Conservation (phyloP, 768 basidiomycete genomes). For the Tylopilus sp. region DNA sequence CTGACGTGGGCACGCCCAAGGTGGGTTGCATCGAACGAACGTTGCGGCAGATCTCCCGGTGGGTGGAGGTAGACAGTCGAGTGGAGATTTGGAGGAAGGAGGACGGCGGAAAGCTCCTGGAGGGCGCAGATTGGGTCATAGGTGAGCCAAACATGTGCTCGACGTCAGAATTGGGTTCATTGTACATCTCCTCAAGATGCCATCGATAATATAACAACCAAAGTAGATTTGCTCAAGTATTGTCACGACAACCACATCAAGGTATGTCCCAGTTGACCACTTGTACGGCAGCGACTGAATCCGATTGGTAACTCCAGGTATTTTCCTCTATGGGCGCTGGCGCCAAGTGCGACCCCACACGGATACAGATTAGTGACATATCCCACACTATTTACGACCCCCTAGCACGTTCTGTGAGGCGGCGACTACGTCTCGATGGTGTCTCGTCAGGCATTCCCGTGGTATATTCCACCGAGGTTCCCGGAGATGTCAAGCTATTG, state of each 20-base stretch:
- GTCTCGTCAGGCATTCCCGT: conserved; percentile 72
- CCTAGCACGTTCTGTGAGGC: conserved; percentile 85
- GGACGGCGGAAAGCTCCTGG: conserved; percentile 66
- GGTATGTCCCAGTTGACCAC: conserved; percentile 35
- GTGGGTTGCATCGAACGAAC: conserved; percentile 71
- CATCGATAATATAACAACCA: conserved; percentile 96
- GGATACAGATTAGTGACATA: conserved; percentile 94
- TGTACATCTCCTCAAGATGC: conserved; percentile 56
- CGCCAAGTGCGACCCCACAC: conserved; percentile 91
- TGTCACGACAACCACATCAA: conserved; percentile 80
- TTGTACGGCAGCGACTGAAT: neutral
- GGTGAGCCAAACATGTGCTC: conserved; percentile 43
- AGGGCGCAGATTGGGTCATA: conserved; percentile 92
- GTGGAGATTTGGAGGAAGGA: conserved; percentile 87
- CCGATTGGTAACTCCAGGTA: conserved; percentile 49
- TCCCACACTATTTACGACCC: conserved; percentile 92
- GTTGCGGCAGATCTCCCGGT: conserved; percentile 72
- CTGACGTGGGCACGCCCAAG: conserved; percentile 93
- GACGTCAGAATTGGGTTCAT: conserved; percentile 4
- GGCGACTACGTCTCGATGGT: conserved; percentile 63
- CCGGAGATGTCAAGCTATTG: conserved; percentile 80
- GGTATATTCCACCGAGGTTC: conserved; percentile 95
- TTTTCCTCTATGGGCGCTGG: conserved; percentile 98
- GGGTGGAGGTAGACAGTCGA: conserved; percentile 81
- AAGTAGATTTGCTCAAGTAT: conserved; percentile 89